A percentile compares a stretch with the other conserved stretches of the same genome.
phyloP scores from a whole-genome alignment of 306 rosid species.

The Dicorynia guianensis region DNA sequence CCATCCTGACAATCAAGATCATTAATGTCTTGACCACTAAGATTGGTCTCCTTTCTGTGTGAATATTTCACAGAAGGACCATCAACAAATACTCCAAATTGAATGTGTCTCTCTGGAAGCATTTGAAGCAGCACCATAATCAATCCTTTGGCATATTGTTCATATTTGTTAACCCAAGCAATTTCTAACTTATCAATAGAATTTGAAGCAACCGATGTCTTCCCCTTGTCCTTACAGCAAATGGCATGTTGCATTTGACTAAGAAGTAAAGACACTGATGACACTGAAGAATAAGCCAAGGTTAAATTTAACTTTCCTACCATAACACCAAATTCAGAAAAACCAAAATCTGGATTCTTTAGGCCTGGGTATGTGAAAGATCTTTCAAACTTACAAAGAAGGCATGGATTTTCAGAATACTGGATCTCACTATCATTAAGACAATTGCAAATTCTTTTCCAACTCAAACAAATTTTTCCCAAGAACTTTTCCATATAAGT shows the following conservation, averaged over 20 bases:
- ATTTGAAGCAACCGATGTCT: constrained; percentile 37
- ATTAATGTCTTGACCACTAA: constrained; percentile 43
- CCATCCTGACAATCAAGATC: constrained; percentile 44
- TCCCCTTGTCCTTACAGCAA: constrained; percentile 50
- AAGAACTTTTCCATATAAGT: constrained; percentile 51
- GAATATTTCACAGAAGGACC: constrained; percentile 71
- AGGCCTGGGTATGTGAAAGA: constrained; percentile 55
- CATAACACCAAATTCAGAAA: constrained; percentile 67
- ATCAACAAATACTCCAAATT: constrained; percentile 71
- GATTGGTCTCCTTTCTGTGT: constrained; percentile 52
- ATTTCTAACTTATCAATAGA: constrained; percentile 45
- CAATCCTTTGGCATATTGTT: constrained; percentile 50
- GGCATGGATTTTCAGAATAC: constrained; percentile 72
- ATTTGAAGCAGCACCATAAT: constrained; percentile 57
- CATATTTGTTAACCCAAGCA: constrained; percentile 50
- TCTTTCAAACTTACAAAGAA: constrained; percentile 66
- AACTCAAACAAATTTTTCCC: constrained; percentile 62
- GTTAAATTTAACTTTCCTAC: constrained; percentile 79
- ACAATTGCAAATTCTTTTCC: constrained; percentile 61
- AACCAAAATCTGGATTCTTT: constrained; percentile 53
- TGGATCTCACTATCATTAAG: constrained; percentile 57
- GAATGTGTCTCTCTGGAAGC: constrained; percentile 73
- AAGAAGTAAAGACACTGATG: constrained; percentile 64
- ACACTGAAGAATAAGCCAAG: constrained; percentile 65
- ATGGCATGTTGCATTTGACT: constrained; percentile 63